Percentiles rank a stretch among this genome's conserved stretches.
Conservation (phyloP, 2,329 filamentous ascomycete species). For the Neobulgaria alba region DNA sequence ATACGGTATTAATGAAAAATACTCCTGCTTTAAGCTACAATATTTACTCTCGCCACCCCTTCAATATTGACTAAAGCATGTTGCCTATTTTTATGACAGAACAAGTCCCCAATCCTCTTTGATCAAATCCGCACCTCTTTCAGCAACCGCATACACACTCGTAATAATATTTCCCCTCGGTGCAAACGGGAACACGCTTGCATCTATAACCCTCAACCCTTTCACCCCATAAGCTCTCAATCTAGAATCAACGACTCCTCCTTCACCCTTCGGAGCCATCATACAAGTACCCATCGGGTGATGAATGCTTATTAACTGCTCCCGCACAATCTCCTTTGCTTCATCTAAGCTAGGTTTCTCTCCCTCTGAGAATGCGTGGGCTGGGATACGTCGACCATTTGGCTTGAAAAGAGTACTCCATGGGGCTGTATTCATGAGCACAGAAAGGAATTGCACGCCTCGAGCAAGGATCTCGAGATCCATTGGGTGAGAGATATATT, state of each 20-base stretch:
- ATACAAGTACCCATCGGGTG: slow-evolving; percentile 15
- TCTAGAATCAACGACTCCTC: slow-evolving; percentile 39
- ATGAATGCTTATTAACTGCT: slow-evolving; percentile 6
- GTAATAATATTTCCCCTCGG: slow-evolving; percentile 50
- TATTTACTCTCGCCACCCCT: too few relatives aligned
- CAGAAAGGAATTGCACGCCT: slow-evolving; percentile 8
- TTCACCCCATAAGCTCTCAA: slow-evolving; percentile 42
- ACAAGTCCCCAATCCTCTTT: too few relatives aligned
- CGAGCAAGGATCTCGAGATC: slow-evolving; percentile 32
- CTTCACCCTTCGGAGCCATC: slow-evolving; percentile 15
- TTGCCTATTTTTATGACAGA: too few relatives aligned
- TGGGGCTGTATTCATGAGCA: slow-evolving; percentile 3
- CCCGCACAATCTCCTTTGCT: slow-evolving; percentile 8
- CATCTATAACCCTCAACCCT: slow-evolving; percentile 46
- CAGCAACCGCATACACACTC: slow-evolving; percentile 50
- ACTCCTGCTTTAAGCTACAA: too few relatives aligned
- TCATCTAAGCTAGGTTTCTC: slow-evolving; percentile 7
- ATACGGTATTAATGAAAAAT: too few relatives aligned
- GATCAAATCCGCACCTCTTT: slow-evolving; percentile 44
- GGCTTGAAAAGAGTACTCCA: slow-evolving; percentile 5
- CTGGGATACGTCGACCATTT: slow-evolving; percentile 5
- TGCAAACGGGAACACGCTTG: slow-evolving; percentile 46
- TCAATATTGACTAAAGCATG: too few relatives aligned
- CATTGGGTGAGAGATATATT: slow-evolving; percentile 35
- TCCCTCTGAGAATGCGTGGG: slow-evolving; percentile 1